Base-by-base conservation (phyloP, 2,329 filamentous ascomycete species). In the Ophiostoma australiae region DNA sequence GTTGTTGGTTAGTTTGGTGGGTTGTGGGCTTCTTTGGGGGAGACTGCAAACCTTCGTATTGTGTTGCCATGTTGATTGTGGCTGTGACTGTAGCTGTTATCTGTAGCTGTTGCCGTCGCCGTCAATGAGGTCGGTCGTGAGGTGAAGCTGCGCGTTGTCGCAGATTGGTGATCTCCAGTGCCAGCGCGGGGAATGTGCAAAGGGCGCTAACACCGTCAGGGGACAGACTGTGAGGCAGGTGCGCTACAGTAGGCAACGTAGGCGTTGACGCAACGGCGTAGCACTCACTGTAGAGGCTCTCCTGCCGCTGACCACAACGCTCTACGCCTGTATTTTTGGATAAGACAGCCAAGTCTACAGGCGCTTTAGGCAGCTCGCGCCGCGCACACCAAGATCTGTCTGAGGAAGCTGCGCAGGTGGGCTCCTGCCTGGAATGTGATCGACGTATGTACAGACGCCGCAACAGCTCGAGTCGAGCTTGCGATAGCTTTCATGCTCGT, bases 31-130 rank as follows among this genome's bases (percentile, higher is more conserved):
- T 27, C n/a, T 58, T 27, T 35, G 23, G 2, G 35, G 13, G 17
- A 15, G 8, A 52, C 44, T 55, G 27, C 33, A 37, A 27, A 84
- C 86, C 80, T 82, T 88, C 86, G 78, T 88, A 88, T 75, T 85
- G 85, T 23, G 82, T 86, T 68, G 85, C 80, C 85, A 87, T 87
- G 74, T 69, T 79, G 76, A n/a, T 33, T 1, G 48, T 66, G 23
- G 20, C 10, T 27, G 11, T 67, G 27, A 27, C 27, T 8, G 35
- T 65, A 48, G 17, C 44, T 41, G 15, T 41, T 11, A 41, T 13
- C 10, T 41, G 39, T 13, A 41, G 39, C 39, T 41, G 39, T 41
- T 31, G 27, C 27, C 27, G 27, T 31, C 1, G 27, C 27, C 27
- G 27, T 31, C 27, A 31, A 31, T 39, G 37, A 39, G 68, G 23